phyloP scores from a whole-genome alignment of 768 basidiomycete genomes.

The Saitozyma sp. region DNA sequence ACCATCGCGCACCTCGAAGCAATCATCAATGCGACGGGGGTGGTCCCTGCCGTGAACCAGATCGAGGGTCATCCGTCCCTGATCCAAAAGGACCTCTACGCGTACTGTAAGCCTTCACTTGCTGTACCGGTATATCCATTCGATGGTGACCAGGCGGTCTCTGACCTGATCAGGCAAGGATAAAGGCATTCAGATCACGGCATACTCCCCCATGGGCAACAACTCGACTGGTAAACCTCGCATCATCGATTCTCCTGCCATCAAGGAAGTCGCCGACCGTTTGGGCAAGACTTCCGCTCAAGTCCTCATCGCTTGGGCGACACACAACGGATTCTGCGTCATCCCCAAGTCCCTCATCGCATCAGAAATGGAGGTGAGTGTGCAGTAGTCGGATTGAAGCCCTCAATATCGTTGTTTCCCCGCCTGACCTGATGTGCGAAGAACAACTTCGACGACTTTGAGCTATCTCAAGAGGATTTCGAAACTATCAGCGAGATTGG shows the following conservation, averaged over 20 bases:
- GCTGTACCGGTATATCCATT: no score
- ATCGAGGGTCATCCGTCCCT: constrained; percentile 72
- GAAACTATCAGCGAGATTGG: no score
- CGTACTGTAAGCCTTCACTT: constrained; percentile 20
- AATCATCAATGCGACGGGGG: constrained; percentile 70
- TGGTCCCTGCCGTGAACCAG: constrained; percentile 76
- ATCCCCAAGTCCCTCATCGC: constrained; percentile 76
- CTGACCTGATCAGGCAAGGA: constrained; percentile 21
- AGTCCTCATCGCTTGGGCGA: constrained; percentile 79
- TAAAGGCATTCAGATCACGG: constrained; percentile 44
- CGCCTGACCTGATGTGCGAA: constrained; percentile 3
- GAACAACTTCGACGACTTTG: constrained; percentile 75
- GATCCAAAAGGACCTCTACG: constrained; percentile 33
- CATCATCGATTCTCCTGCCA: constrained; percentile 66
- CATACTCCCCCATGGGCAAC: constrained; percentile 40
- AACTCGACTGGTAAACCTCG: constrained; percentile 58
- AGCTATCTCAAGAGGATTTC: constrained; percentile 59
- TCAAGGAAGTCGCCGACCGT: constrained; percentile 65
- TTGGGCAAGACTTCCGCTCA: constrained; percentile 71
- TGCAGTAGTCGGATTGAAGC: constrained; percentile 54
- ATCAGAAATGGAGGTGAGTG: no score
- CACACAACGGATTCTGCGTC: constrained; percentile 71
- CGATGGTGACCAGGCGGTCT: no score
- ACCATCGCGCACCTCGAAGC: constrained; percentile 54
- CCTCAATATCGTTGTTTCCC: constrained; percentile 27